Evolutionary conservation across 495 filamentous ascomycete genomes (phyloP), one percentile per base, ranked within the genome.

Genomic region (Penicillium maclennaniae): DNA sequence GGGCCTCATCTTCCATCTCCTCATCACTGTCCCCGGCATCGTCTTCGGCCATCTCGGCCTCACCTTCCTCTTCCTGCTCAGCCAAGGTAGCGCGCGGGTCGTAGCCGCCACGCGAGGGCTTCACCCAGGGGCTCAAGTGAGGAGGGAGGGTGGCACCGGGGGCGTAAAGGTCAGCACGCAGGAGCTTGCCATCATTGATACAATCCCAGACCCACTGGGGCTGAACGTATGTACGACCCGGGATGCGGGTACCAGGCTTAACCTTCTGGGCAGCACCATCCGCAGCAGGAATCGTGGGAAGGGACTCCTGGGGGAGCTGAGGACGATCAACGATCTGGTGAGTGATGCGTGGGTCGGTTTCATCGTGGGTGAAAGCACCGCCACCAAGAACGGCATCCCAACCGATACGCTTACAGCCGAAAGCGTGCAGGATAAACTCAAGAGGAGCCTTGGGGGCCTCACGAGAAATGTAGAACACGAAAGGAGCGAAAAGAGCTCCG

Each of bases 191-290:
- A 23, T 88, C 84, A 69, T 98, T 98, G 59, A 97, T 73, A 63
- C 87, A 89, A 57, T 98, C 93, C 93, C 93, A 98, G 14, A 98
- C 82, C 91, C 95, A 98, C 66, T 98, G 93, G 19, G 93, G 93
- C 72, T 98, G 93, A 44, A 98, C 69, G 59, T 97, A 97, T 42
- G 85, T 91, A 43, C 93, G 78, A 21, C 91, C 92, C 7, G 92
- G 91, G 53, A 97, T 84, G 31, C 92, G 81, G 51, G 82, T 80
- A 62, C 76, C 56, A 49, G 81, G 60, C 81, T 73, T 68, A 43
- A 73, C 66, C 31, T 69, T 73, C 46, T 69, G 60, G 20, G 53
- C 60, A 69, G 76, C 63, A 73, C 76, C 57, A 55, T 82, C 83
- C 1, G 78, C 78, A 31, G 79, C 79, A 19, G 83, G 79, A 44